Percentiles rank a stretch among this genome's conserved stretches.
These are phyloP conservation scores for Rhizoclosmatium sp. DNA, from an alignment of 192 early-diverging fungal species.

Conservation along the genomic window DNA sequence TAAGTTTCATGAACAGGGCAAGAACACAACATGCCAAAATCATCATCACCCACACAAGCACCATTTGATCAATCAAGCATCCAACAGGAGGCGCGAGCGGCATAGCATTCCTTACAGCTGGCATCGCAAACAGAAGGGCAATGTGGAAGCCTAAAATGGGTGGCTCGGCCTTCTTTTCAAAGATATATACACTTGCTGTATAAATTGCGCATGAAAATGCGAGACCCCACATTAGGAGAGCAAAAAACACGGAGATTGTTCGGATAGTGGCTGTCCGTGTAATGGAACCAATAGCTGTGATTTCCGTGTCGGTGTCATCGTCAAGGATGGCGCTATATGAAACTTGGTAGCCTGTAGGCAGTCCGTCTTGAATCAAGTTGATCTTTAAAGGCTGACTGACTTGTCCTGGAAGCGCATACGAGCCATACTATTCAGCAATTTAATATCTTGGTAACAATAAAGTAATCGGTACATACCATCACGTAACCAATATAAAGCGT, in stretches of 20 bases:
- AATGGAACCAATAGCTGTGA: not conserved
- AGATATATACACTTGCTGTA: not conserved
- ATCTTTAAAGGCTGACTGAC: not conserved
- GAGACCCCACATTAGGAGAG: slow-evolving; percentile 15
- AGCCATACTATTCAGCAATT: too few relatives aligned
- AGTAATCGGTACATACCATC: not conserved
- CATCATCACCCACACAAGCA: slow-evolving; percentile 28
- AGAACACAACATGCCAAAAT: not conserved
- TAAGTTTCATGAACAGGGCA: not conserved
- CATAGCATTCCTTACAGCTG: slow-evolving; percentile 13
- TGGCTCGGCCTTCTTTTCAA: not conserved
- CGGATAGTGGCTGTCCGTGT: not conserved
- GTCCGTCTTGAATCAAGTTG: not conserved
- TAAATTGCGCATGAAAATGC: not conserved
- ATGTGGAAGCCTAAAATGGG: not conserved
- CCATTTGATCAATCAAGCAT: slow-evolving; percentile 8
- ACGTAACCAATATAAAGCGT: not conserved
- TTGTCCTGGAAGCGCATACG: not conserved
- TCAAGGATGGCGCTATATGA: not conserved
- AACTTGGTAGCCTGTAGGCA: not conserved
- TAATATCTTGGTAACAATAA: too few relatives aligned
- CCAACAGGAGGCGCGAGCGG: slow-evolving; percentile 13
- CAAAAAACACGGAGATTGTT: slow-evolving; percentile 3
- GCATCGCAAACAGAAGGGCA: slow-evolving; percentile 25
- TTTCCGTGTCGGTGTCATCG: not conserved